Base-by-base conservation (phyloP, 2,329 filamentous ascomycete species). In the Aureobasidium sp. region DNA sequence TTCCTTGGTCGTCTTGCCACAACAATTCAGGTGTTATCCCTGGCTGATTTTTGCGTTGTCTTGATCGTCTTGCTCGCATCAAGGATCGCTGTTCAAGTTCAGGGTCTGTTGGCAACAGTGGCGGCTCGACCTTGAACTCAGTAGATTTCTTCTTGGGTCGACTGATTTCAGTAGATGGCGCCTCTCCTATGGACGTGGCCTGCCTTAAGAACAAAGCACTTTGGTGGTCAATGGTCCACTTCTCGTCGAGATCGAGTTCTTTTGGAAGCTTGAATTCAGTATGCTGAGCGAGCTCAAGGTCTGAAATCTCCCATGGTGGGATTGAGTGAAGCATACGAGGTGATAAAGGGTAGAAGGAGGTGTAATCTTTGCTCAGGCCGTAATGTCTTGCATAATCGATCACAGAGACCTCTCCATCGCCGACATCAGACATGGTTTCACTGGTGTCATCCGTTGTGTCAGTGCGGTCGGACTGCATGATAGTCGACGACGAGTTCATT, bases 361-460 rank as follows among this genome's bases (percentile, higher is more conserved):
- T 68, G 66, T 75, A 76, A 62, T 78, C 69, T 56, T 62, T 68
- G 36, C 74, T 76, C 26, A 81, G 70, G 3, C 74, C 74, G 62
- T 80, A 70, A 53, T 74, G 76, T 27, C 78, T 75, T 23, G 80
- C 79, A 65, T 81, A 82, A 20, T 80, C 75, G 8, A 81, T 68
- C 7, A 77, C 66, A 23, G 74, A 74, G 17, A 71, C 70, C n/a
- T 76, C 73, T 26, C 65, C 63, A 8, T 69, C 65, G 20, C 53
- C 47, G 6, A 42, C 58, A 27, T 47, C 29, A 9, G 41, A 44
- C 4, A 13, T 27, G 13, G 20, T 39, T 12, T 36, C 29, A n/a
- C 39, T 57, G 8, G 32, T n/a, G 1, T 36, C n/a, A 9, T 17
- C 23, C 42, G 20, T 39, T 9, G 3, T 20, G 2, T 29, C 5